Evolutionary conservation across 2,329 filamentous ascomycete species (phyloP).

Genomic region (Microcera coccophila): DNA sequence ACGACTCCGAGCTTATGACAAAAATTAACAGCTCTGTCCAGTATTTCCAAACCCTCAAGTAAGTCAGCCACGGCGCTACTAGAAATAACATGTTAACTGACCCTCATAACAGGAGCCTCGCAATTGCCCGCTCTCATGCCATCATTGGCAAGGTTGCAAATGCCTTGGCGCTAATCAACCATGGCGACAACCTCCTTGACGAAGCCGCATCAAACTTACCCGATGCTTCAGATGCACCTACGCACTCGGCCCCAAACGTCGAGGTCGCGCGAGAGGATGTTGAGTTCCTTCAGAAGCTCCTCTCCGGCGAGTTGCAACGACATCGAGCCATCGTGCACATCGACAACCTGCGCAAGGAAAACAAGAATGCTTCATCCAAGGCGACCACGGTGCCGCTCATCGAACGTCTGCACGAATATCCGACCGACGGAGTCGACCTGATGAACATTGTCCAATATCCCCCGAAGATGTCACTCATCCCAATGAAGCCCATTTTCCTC

Average conservation of each 20-base stretch:
- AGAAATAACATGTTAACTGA: slow-evolving; percentile 12
- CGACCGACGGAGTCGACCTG: slow-evolving; percentile 66
- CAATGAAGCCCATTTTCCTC: slow-evolving; percentile 92
- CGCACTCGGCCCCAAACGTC: slow-evolving; percentile 57
- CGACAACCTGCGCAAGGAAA: slow-evolving; percentile 56
- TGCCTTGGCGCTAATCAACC: slow-evolving; percentile 77
- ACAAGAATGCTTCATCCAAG: slow-evolving; percentile 37
- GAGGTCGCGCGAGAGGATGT: slow-evolving; percentile 59
- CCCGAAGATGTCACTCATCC: slow-evolving; percentile 74
- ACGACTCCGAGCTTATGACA: slow-evolving; percentile 69
- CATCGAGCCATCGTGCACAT: slow-evolving; percentile 84
- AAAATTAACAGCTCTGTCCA: slow-evolving; percentile 74
- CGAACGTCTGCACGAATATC: slow-evolving; percentile 72
- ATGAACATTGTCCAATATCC: slow-evolving; percentile 82
- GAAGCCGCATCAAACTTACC: slow-evolving; percentile 49
- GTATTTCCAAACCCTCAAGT: slow-evolving; percentile 90
- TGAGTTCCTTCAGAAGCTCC: slow-evolving; percentile 55
- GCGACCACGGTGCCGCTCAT: slow-evolving; percentile 54
- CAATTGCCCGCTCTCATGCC: slow-evolving; percentile 80
- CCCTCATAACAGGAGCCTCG: slow-evolving; percentile 63
- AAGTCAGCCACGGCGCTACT: slow-evolving; percentile 29
- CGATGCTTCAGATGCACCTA: slow-evolving; percentile 25
- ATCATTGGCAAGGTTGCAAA: slow-evolving; percentile 69
- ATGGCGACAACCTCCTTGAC: slow-evolving; percentile 61
- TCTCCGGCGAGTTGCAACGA: slow-evolving; percentile 71